A percentile compares a stretch with the other conserved stretches of the same genome.
Evolutionary conservation across 2,329 filamentous ascomycete genomes (phyloP).

Genomic region (Colletotrichum sp.): DNA sequence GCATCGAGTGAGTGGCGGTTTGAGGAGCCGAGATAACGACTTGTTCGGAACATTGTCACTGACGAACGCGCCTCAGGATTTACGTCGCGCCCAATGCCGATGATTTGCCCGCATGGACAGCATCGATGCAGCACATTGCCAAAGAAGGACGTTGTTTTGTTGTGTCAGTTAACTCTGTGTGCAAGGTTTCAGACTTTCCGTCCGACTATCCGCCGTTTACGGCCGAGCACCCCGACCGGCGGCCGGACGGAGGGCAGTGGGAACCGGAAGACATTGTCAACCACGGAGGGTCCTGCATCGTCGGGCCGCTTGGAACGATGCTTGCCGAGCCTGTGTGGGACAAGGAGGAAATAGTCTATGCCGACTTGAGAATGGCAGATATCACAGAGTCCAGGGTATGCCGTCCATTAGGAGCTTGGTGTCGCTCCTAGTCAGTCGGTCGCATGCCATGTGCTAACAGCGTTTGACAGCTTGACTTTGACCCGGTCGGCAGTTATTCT

Average conservation of each 20-base stretch:
- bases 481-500: slow-evolving; percentile 44
- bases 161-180: slow-evolving; percentile 44
- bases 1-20: slow-evolving; percentile 38
- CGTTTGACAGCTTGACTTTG: slow-evolving; percentile 41
- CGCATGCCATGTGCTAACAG: not conserved
- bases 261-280: slow-evolving; percentile 40
- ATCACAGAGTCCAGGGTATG: slow-evolving; percentile 41
- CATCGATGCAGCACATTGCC: slow-evolving; percentile 49
- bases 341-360: slow-evolving; percentile 41
- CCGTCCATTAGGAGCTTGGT: not conserved
- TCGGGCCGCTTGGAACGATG: slow-evolving; percentile 41
- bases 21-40: not conserved
- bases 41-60: not conserved
- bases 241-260: slow-evolving; percentile 41
- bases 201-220: slow-evolving; percentile 45
- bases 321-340: slow-evolving; percentile 44
- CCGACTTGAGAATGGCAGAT: slow-evolving; percentile 36
- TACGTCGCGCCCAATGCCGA: slow-evolving; percentile 37
- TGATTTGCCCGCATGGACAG: slow-evolving; percentile 38
- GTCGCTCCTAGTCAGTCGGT: not conserved
- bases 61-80: slow-evolving; percentile 24
- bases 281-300: slow-evolving; percentile 44
- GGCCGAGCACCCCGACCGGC: slow-evolving; percentile 38
- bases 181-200: slow-evolving; percentile 45
- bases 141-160: slow-evolving; percentile 49